Evolutionary conservation across 176 grass and related monocot genomes (phyloP), one percentile per base, ranked within the genome.

Genomic region (Leersia perrieri): DNA sequence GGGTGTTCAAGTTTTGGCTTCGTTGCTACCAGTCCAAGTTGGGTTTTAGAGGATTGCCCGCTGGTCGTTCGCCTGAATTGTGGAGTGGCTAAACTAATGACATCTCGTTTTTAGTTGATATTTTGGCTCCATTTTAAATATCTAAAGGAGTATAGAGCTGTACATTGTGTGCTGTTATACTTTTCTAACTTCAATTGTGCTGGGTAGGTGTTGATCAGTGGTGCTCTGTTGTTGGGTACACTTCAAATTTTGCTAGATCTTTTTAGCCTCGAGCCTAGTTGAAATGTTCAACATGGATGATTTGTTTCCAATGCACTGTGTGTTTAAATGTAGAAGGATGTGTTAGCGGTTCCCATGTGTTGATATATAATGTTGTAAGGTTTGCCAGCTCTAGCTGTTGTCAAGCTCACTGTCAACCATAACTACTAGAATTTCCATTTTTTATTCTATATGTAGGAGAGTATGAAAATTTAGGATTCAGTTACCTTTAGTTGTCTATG

Each of bases 301-400:
- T 68, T 60, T 83, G 47, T 41, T 72, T 49, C 27, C 30, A 73
- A 3, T 32, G 64, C 28, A 22, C 29, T 83, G 4, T 68, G 33
- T 45, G 11, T 60, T 83, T 15, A 88, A 72, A 83, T 60, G 34
- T 45, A 45, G 60, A 70, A 88, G 27, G 32, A 22, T 16, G 28
- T 78, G 61, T 33, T 33, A 4, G 29, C 66, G 30, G 32, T 68
- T 22, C 28, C 61, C 39, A 33, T 35, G 76, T 32, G 41, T 14
- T 67, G 26, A 63, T 55, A 12, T 66, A 73, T 0, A 60, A 18
- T 27, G n/a, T 12, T 49, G 64, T 32, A 32, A 35, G 5, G 42
- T 26, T 33, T 73, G 80, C 2, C 13, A 77, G 77, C 38, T 62
- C 9, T 84, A 47, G 49, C 38, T 6, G 70, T 22, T 22, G n/a